Evolutionary conservation across 306 rosid species (phyloP).

Genomic region (Rosa persica): DNA sequence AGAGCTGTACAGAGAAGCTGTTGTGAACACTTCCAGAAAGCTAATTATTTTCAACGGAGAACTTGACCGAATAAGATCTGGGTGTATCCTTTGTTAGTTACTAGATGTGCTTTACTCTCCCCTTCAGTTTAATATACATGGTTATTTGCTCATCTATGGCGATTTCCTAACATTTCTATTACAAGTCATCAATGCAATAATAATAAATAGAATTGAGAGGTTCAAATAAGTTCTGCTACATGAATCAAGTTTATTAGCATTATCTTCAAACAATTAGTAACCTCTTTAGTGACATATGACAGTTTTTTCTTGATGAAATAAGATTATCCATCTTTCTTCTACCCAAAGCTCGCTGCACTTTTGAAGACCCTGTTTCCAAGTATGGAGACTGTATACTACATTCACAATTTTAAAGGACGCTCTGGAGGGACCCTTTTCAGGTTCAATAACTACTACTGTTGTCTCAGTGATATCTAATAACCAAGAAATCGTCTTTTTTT

Average conservation of each 20-base stretch:
- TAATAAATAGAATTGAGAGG: not conserved
- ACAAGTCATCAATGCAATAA: not conserved
- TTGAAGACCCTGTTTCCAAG: slow-evolving; percentile 65
- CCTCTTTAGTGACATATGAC: not conserved
- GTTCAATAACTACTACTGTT: slow-evolving; percentile 33
- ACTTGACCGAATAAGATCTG: slow-evolving; percentile 94
- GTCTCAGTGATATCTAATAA: not conserved
- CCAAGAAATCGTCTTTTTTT: no score
- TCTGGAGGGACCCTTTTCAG: slow-evolving; percentile 88
- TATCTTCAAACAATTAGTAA: not conserved
- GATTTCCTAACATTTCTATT: not conserved
- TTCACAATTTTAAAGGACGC: slow-evolving; percentile 87
- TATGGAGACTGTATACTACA: slow-evolving; percentile 89
- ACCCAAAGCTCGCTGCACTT: slow-evolving; percentile 85
- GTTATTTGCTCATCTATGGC: not conserved
- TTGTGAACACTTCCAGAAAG: slow-evolving; percentile 67
- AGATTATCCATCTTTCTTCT: slow-evolving; percentile 93
- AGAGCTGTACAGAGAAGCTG: slow-evolving; percentile 93
- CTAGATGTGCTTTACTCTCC: slow-evolving; percentile 1
- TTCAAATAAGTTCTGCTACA: not conserved
- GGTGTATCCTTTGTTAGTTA: slow-evolving; percentile 76
- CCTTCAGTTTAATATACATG: slow-evolving; percentile 1
- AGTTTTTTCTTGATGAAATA: slow-evolving; percentile 44
- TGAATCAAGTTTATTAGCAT: not conserved
- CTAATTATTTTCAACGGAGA: slow-evolving; percentile 91